Percentiles rank a stretch among this genome's conserved stretches.
Conservation (phyloP, 1,284 basidiomycete genomes). For the Moesziomyces antarcticus region DNA sequence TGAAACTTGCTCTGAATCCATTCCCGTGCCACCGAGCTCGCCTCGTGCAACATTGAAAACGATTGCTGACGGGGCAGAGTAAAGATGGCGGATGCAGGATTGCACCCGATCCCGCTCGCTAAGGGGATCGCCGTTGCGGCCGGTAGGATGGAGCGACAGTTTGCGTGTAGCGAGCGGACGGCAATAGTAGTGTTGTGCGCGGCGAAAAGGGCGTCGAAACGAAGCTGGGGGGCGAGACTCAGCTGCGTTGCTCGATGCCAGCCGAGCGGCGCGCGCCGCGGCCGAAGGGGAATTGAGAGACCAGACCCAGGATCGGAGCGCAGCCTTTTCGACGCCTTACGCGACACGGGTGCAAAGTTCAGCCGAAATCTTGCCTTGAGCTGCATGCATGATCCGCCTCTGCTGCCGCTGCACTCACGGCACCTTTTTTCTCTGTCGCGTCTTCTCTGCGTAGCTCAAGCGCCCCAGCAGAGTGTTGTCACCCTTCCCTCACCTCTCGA, state of each 20-base stretch:
- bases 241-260: neutral
- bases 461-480: too few relatives aligned
- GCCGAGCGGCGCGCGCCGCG: too few relatives aligned
- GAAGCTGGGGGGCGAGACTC: neutral
- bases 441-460: neutral
- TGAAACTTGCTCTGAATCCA: too few relatives aligned
- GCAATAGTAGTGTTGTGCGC: too few relatives aligned
- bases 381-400: slow-evolving; percentile 4
- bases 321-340: neutral
- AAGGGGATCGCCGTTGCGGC: neutral
- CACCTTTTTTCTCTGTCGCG: neutral
- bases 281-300: neutral
- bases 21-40: too few relatives aligned
- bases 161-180: neutral
- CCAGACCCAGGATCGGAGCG: slow-evolving; percentile 2
- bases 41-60: neutral
- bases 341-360: slow-evolving; percentile 7
- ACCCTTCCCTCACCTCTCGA: too few relatives aligned
- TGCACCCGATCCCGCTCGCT: neutral
- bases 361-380: slow-evolving; percentile 11
- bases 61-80: neutral
- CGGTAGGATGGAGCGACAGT: neutral
- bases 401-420: neutral
- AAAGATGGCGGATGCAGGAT: neutral
- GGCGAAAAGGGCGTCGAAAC: neutral